phyloP scores from a whole-genome alignment of 2,329 filamentous ascomycete genomes.

The Monosporascus sp. region DNA sequence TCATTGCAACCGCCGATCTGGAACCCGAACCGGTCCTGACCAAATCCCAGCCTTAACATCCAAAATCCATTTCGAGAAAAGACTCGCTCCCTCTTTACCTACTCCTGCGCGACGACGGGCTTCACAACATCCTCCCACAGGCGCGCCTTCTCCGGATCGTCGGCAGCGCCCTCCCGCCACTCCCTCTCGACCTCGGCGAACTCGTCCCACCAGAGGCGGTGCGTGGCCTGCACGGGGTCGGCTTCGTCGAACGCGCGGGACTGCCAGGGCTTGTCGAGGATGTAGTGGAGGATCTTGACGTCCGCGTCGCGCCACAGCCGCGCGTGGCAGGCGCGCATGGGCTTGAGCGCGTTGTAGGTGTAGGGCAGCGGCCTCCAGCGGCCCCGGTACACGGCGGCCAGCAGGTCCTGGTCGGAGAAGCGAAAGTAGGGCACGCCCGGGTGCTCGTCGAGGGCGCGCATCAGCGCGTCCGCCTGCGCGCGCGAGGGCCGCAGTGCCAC shows the following conservation, averaged over 20 bases:
- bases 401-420: conserved; percentile 27
- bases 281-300: conserved; percentile 24
- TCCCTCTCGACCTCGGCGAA: conserved; percentile 21
- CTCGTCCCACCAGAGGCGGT: conserved; percentile 29
- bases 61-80: no score
- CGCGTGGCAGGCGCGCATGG: conserved; percentile 24
- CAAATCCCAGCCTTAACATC: no score
- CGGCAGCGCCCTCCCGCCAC: conserved; percentile 17
- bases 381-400: conserved; percentile 23
- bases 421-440: conserved; percentile 25
- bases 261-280: conserved; percentile 28
- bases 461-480: conserved; percentile 22
- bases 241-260: conserved; percentile 17
- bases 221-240: conserved; percentile 23
- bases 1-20: no score
- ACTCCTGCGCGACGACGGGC: conserved; percentile 29
- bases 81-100: not conserved
- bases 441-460: conserved; percentile 26
- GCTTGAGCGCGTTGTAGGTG: conserved; percentile 25
- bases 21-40: no score
- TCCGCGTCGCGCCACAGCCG: conserved; percentile 21
- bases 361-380: conserved; percentile 25
- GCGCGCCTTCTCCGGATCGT: conserved; percentile 18
- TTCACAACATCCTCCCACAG: conserved; percentile 27
- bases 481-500: conserved; percentile 27